Base-by-base conservation (phyloP, 192 early-diverging fungal species). In the Mortierella antarctica region DNA sequence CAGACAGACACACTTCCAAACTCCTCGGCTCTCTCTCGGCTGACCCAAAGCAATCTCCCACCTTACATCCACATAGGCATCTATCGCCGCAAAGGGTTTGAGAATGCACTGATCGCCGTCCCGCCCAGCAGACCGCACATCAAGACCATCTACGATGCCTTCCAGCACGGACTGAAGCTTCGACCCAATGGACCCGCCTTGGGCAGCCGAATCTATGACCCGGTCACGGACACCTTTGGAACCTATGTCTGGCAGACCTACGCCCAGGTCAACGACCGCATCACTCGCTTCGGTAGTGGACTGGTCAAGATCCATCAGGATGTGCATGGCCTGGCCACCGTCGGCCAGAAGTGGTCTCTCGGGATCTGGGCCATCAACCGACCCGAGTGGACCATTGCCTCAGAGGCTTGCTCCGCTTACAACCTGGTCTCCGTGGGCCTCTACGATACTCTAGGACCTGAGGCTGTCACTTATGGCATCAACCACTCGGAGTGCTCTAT, bases 401-500 rank as follows among this genome's bases (percentile, higher is more conserved):
- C 94, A 67, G 85, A 88, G 50, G 95, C 84, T 2, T 86, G 89
- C 21, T 74, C 89, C 45, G 86, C 88, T 51, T 92, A 95, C 65
- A 88, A 86, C 62, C 60, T 91, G 46, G 87, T 86, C 62, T 83
- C 87, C 6, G 95, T 97, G 12, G 90, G 96, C 7, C 84, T 97
- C 45, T 96, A 96, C 82, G 96, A 98, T 74, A 96, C 95, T 18
- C 87, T 98, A 15, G 97, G 95, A 57, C 88, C 91, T 0, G 93
- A 95, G 40, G 88, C 94, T 10, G 85, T 97, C 51, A 89, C 93
- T 82, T 96, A 92, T 65, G 94, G 97, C 48, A 70, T 97, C 21
- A 96, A 94, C 81, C 94, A 97, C 58, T 87, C 95, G 11, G 95
- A 95, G 48, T 85, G 93, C 57, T 82, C 88, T 31, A 70, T 92